A percentile compares a stretch with the other conserved stretches of the same genome.
Conservation (phyloP, 176 grass and related monocot species). For the Zoysia japonica region DNA sequence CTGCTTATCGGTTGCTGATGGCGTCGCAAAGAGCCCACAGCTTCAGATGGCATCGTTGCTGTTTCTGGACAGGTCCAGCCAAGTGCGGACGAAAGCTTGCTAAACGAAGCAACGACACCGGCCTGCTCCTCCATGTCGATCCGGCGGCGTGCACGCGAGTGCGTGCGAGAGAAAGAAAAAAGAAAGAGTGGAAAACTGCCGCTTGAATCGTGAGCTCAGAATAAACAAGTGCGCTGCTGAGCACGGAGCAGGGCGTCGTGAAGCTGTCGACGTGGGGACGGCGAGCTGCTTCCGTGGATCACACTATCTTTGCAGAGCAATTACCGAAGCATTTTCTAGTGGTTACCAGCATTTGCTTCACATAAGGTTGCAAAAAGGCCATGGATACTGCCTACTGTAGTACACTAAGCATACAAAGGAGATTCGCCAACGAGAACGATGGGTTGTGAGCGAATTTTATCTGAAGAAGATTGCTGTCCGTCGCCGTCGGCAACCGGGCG, state of each 20-base stretch:
- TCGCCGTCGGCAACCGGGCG: too few species aligned
- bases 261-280: not conserved
- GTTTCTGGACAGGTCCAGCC: not conserved
- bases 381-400: too few species aligned
- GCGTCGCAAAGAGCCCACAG: not conserved
- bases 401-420: too few species aligned
- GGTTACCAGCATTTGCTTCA: too few species aligned
- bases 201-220: not conserved
- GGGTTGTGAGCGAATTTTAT: too few species aligned
- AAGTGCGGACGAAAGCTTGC: not conserved
- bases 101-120: not conserved
- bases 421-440: too few species aligned
- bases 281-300: not conserved
- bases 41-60: not conserved
- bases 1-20: not conserved
- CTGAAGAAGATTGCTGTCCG: too few species aligned
- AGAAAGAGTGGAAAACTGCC: not conserved
- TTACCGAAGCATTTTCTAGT: too few species aligned
- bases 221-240: not conserved
- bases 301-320: too few species aligned
- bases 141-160: too few species aligned
- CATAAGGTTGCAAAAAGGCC: too few species aligned
- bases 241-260: not conserved
- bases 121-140: too few species aligned
- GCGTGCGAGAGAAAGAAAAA: not conserved